Evolutionary conservation across 2,329 filamentous ascomycete species (phyloP), one percentile per base, ranked within the genome.

Genomic region (Phialophora macrospora): DNA sequence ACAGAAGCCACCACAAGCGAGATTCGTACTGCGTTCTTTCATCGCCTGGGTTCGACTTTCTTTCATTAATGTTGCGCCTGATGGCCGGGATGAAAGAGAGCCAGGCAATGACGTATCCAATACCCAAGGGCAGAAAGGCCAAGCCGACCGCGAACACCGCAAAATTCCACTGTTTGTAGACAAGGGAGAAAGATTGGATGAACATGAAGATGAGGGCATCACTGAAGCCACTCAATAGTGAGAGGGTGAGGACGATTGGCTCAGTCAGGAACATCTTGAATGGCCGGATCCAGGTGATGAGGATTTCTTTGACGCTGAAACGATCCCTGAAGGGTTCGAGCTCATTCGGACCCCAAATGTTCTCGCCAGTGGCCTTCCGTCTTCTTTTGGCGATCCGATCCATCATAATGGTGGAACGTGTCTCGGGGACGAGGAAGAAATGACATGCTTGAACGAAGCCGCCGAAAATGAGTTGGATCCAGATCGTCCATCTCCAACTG

Each of bases 401-500:
- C 83, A 96, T 88, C 80, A 95, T 83, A 67, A 93, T 85, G 4
- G 89, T 92, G 0, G 87, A 85, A 60, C 91, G 84, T 0, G 92
- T 95, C 77, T 95, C 92, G 1, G 91, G 91, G 1, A 95, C 91
- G 7, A 87, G 81, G 64, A 90, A 73, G 57, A 89, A 80, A 74
- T 93, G 90, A 4, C 90, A 73, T 4, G 85, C 20, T 74, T 93
- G 90, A 2, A 92, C 86, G 38, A 86, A 82, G 8, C 79, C 88
- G 20, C 91, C 91, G 60, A 94, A 87, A 71, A 93, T 92, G 68
- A 94, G 84, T 77, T 93, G 90, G 66, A 94, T 90, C 91, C 92
- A 95, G 75, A 94, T 93, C 62, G 84, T 87, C 89, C 89, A 93
- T 70, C 85, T 84, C 91, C 91, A 95, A n/a, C 46, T 62, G 28